A percentile compares a stretch with the other conserved stretches of the same genome.
Evolutionary conservation across 768 basidiomycete species (phyloP).

Genomic region (Boletus eberwhitei): DNA sequence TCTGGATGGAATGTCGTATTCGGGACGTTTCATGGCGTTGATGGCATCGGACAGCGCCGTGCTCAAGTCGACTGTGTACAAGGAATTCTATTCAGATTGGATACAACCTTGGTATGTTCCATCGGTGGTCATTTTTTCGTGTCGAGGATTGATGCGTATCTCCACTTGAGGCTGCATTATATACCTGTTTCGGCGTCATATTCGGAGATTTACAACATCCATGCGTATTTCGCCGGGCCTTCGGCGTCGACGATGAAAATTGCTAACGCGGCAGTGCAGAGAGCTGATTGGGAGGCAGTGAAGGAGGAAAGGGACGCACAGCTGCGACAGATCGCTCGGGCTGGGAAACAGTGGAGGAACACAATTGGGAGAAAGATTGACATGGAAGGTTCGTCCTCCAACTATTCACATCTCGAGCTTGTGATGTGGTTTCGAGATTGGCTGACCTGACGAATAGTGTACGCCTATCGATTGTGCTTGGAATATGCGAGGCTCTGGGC

Average conservation of each 20-base stretch:
- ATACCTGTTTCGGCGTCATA: conserved; percentile 89
- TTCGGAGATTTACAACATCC: conserved; percentile 89
- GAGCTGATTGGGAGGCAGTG: conserved; percentile 28
- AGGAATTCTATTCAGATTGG: conserved; percentile 90
- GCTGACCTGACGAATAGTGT: conserved; percentile 44
- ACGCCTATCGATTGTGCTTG: conserved; percentile 82
- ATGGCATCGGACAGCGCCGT: too few relatives aligned
- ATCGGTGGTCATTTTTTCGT: not conserved
- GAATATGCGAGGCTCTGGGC: conserved; percentile 86
- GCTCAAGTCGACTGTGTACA: conserved; percentile 91
- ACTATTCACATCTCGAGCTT: not conserved
- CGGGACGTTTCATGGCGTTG: too few relatives aligned
- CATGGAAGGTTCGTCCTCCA: conserved; percentile 75
- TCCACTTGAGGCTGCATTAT: conserved; percentile 74
- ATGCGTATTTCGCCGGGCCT: conserved; percentile 90
- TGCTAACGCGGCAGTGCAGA: conserved; percentile 47
- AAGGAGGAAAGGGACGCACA: conserved; percentile 64
- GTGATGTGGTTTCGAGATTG: not conserved
- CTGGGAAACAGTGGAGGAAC: conserved; percentile 92
- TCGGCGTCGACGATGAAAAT: conserved; percentile 53
- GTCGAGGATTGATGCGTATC: not conserved
- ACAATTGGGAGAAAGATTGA: conserved; percentile 79
- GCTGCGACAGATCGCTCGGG: conserved; percentile 78
- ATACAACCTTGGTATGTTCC: conserved; percentile 76
- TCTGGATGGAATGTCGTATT: too few relatives aligned